Percentiles rank a stretch among this genome's conserved stretches.
Evolutionary conservation across 2,329 filamentous ascomycete genomes (phyloP).

Genomic region (Byssothecium circinans): DNA sequence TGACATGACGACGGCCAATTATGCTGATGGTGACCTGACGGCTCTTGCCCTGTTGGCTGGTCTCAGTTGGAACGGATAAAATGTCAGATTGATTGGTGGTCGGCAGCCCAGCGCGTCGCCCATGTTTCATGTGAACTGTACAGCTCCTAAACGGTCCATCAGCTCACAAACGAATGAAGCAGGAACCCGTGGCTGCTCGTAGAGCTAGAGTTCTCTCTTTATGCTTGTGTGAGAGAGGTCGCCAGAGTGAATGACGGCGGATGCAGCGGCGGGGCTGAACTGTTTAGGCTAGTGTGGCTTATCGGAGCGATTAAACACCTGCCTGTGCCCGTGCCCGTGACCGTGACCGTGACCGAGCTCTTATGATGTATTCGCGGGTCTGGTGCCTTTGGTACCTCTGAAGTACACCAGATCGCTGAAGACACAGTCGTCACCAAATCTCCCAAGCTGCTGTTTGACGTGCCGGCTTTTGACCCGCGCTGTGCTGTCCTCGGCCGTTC

Average conservation of each 20-base stretch:
- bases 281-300: slow-evolving; percentile 18
- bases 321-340: no score
- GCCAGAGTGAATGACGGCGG: background rate
- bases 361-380: no score
- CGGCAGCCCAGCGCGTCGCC: slow-evolving; percentile 3
- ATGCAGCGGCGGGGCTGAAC: background rate
- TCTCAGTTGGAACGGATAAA: background rate
- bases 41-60: background rate
- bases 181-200: background rate
- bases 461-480: background rate
- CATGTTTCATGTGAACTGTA: slow-evolving; percentile 9
- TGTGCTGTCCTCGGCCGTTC: background rate
- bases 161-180: background rate
- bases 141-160: background rate
- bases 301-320: slow-evolving; percentile 16
- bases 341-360: background rate
- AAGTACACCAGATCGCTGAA: no score
- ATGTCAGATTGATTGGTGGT: slow-evolving; percentile 2
- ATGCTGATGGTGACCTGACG: no score
- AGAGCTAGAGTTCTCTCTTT: no score
- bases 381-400: no score
- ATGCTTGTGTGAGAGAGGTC: background rate
- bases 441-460: background rate
- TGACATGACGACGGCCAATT: no score
- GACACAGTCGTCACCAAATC: background rate